Conservation (phyloP, 495 filamentous ascomycete species). For the Lasiosphaeria ovina region DNA sequence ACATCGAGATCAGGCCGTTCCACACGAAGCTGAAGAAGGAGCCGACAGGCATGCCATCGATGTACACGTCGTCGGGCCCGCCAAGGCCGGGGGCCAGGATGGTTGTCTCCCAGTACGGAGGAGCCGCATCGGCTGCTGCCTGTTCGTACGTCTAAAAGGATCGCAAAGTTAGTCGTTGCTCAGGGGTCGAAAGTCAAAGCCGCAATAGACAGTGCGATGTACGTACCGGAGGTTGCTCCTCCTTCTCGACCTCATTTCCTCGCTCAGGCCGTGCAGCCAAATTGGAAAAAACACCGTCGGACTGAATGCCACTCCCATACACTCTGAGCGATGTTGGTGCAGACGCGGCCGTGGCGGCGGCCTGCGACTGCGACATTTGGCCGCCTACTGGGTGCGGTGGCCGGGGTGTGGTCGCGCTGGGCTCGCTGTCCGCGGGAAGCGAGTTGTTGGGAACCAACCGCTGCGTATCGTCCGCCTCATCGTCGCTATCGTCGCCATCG, state of each 20-base stretch:
- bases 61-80: conserved; percentile 86
- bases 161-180: conserved; percentile 30
- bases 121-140: conserved; percentile 93
- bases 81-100: conserved; percentile 86
- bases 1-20: conserved; percentile 98
- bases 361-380: conserved; percentile 22
- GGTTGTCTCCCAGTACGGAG: conserved; percentile 98
- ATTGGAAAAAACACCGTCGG: conserved; percentile 97
- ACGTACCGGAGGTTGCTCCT: conserved; percentile 90
- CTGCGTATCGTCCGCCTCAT: conserved; percentile 79
- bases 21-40: conserved; percentile 94
- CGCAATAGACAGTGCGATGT: neutral
- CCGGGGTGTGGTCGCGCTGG: conserved; percentile 14
- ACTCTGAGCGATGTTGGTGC: conserved; percentile 35
- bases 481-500: conserved; percentile 68
- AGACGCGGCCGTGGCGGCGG: conserved; percentile 4
- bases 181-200: neutral
- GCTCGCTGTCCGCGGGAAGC: conserved; percentile 28
- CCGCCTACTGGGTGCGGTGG: conserved; percentile 15
- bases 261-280: conserved; percentile 85
- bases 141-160: conserved; percentile 84
- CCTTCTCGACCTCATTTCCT: conserved; percentile 70
- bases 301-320: conserved; percentile 63
- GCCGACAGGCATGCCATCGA: conserved; percentile 94
- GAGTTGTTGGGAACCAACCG: conserved; percentile 75